These are phyloP conservation scores for Thelephora terrestris DNA, from an alignment of 1,284 basidiomycete species.

Conservation along the genomic window DNA sequence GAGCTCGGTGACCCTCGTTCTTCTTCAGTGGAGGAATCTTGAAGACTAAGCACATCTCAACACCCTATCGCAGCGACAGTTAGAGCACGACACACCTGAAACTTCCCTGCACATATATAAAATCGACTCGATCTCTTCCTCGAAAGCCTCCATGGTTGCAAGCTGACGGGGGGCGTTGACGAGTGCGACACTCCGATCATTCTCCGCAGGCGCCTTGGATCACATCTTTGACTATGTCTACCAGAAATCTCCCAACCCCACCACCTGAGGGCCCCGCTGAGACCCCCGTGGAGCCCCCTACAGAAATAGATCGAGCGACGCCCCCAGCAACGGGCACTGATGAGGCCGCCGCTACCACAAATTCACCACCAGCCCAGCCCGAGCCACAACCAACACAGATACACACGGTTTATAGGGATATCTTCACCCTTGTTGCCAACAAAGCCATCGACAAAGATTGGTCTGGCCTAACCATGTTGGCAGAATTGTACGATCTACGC, in stretches of 20 bases:
- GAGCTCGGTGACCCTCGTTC: slow-evolving; percentile 79
- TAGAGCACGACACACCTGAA: slow-evolving; percentile 42
- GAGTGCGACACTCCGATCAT: not conserved
- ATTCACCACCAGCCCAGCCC: not conserved
- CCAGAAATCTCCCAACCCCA: slow-evolving; percentile 3
- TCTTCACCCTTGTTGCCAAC: slow-evolving; percentile 33
- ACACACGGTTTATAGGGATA: slow-evolving; percentile 2
- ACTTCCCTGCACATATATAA: slow-evolving; percentile 80
- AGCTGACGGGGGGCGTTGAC: not conserved
- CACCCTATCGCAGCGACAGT: no score
- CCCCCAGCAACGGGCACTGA: slow-evolving; percentile 16
- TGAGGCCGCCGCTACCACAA: not conserved
- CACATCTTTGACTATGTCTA: not conserved
- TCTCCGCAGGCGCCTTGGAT: not conserved
- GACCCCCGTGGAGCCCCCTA: slow-evolving; percentile 1
- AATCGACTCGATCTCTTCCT: slow-evolving; percentile 69
- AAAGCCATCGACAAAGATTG: slow-evolving; percentile 35
- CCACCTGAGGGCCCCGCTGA: slow-evolving; percentile 1
- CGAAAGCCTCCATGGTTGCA: slow-evolving; percentile 41
- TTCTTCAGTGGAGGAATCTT: slow-evolving; percentile 75
- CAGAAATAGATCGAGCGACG: slow-evolving; percentile 3
- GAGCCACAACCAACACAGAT: not conserved
- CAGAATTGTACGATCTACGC: slow-evolving; percentile 41
- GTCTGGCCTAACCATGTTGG: slow-evolving; percentile 32
- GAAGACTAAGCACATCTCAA: slow-evolving; percentile 39